These are phyloP conservation scores for Xylaria curta DNA, from an alignment of 495 filamentous ascomycete genomes.

Conservation along the genomic window DNA sequence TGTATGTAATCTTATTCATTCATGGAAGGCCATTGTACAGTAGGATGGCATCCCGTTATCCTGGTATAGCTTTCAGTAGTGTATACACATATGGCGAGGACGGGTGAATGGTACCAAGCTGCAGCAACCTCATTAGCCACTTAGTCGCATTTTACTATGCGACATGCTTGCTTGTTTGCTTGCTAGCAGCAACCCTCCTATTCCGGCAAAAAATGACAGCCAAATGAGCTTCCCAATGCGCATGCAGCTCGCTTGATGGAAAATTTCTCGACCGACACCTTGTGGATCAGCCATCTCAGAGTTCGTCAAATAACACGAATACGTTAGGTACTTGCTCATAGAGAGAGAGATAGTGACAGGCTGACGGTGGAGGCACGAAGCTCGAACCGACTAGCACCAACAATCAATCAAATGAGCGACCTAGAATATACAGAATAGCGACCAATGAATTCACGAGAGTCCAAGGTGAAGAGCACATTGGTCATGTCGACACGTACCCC, in stretches of 20 bases:
- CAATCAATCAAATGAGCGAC: neutral
- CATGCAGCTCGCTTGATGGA: slow-evolving; percentile 24
- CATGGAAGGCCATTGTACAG: neutral
- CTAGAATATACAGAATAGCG: neutral
- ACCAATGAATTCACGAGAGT: slow-evolving; percentile 5
- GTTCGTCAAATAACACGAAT: neutral
- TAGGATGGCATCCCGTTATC: neutral
- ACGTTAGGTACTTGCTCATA: neutral
- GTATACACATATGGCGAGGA: neutral
- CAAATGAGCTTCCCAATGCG: slow-evolving; percentile 7
- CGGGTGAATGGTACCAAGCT: slow-evolving; percentile 17
- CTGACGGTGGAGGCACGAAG: neutral
- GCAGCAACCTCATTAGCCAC: slow-evolving; percentile 25
- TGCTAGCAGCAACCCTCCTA: slow-evolving; percentile 13
- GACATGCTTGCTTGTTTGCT: neutral
- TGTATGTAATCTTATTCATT: slow-evolving; percentile 13
- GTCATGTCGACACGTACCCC: neutral
- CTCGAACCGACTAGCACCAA: neutral
- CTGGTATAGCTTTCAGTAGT: neutral
- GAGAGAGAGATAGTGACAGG: neutral
- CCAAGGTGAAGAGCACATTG: neutral
- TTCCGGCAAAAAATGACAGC: slow-evolving; percentile 20
- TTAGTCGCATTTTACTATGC: slow-evolving; percentile 18
- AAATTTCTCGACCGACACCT: slow-evolving; percentile 10
- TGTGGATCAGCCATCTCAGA: slow-evolving; percentile 4